These are phyloP conservation scores for Verticillium tricorpus DNA, from an alignment of 2,329 filamentous ascomycete species.

Conservation along the genomic window DNA sequence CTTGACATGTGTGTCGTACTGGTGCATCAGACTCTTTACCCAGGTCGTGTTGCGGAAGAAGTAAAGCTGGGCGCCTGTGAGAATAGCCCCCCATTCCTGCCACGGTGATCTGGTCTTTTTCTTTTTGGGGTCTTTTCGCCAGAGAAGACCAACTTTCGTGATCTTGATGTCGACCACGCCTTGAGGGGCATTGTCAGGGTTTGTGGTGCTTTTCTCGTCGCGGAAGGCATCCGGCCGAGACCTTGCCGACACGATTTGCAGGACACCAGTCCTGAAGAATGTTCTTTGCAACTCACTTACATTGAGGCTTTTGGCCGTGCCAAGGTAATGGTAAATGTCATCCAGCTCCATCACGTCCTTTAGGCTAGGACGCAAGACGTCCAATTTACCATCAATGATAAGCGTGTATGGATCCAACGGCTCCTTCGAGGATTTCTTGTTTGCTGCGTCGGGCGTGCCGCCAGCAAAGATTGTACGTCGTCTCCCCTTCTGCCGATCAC, in stretches of 20 bases:
- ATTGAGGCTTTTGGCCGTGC: slow-evolving; percentile 70
- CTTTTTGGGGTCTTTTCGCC: slow-evolving; percentile 92
- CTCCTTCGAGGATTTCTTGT: slow-evolving; percentile 66
- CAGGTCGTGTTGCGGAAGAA: slow-evolving; percentile 92
- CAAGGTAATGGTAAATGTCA: slow-evolving; percentile 85
- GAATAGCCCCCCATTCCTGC: slow-evolving; percentile 97
- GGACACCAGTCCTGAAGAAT: slow-evolving; percentile 84
- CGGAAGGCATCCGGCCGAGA: slow-evolving; percentile 95
- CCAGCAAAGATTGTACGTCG: slow-evolving; percentile 67
- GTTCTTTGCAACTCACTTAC: slow-evolving; percentile 78
- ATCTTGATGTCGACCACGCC: slow-evolving; percentile 97
- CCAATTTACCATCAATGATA: slow-evolving; percentile 85
- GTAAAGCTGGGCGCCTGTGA: slow-evolving; percentile 95
- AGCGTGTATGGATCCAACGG: slow-evolving; percentile 93
- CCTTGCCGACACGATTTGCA: slow-evolving; percentile 92
- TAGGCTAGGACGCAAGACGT: slow-evolving; percentile 75
- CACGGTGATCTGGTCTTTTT: slow-evolving; percentile 92
- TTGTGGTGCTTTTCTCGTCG: slow-evolving; percentile 77
- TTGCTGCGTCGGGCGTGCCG: slow-evolving; percentile 52
- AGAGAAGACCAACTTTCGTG: slow-evolving; percentile 89
- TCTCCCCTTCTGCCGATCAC: slow-evolving; percentile 69
- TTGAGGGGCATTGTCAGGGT: slow-evolving; percentile 80
- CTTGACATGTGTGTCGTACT: slow-evolving; percentile 79
- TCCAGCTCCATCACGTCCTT: slow-evolving; percentile 92
- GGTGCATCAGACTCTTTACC: slow-evolving; percentile 86